Conservation (phyloP, 2,329 filamentous ascomycete genomes). For the Rutstroemia sydowiana region DNA sequence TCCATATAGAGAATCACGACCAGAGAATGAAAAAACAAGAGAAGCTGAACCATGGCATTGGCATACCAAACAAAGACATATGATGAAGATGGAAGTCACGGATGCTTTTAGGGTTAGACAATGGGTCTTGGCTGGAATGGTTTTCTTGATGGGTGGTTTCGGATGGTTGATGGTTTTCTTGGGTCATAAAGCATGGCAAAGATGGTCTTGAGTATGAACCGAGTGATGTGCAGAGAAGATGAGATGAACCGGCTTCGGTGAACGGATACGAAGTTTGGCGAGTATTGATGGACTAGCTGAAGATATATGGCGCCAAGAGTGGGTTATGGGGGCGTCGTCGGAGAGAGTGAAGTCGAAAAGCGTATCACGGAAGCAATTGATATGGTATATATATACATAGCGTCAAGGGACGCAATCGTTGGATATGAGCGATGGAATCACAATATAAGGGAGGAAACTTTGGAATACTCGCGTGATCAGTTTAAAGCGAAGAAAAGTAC, state of each 20-base stretch:
- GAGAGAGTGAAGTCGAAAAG: no score
- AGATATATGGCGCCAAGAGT: no score
- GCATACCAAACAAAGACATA: conserved; percentile 27
- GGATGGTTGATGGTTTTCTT: conserved; percentile 3
- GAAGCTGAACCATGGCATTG: conserved; percentile 27
- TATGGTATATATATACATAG: no score
- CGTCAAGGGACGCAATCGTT: no score
- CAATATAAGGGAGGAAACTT: no score
- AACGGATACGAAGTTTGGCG: no score
- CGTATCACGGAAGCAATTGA: no score
- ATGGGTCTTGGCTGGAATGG: conserved; percentile 19
- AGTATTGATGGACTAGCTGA: no score
- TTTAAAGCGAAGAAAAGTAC: no score
- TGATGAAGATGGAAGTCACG: conserved; percentile 29
- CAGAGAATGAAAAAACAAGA: conserved; percentile 3
- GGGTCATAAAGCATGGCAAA: not conserved
- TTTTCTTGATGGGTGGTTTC: not conserved
- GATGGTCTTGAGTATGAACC: not conserved
- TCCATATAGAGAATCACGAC: conserved; percentile 6
- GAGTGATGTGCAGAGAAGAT: not conserved
- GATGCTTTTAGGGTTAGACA: conserved; percentile 28
- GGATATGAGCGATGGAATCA: no score
- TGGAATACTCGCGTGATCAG: no score
- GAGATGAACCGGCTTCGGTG: not conserved
- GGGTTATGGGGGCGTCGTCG: no score